Evolutionary conservation across 257 asterid species (phyloP).

Genomic region (Agastache rugosa): DNA sequence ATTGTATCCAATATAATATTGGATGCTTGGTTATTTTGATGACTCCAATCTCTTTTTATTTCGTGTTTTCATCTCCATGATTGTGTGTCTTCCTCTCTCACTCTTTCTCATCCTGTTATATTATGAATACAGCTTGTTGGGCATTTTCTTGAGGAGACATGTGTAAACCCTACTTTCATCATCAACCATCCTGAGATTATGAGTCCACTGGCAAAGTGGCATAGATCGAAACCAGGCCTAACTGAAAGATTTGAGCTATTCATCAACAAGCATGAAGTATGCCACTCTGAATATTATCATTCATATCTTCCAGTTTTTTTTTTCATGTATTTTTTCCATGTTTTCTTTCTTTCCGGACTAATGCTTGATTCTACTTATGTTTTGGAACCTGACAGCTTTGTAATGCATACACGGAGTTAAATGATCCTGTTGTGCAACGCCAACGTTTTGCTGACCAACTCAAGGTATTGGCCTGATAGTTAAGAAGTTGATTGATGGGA

Average conservation of each 20-base stretch:
- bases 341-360: not conserved
- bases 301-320: not conserved
- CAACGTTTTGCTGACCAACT: slow-evolving; percentile 95
- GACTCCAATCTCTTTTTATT: not conserved
- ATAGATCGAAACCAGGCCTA: slow-evolving; percentile 80
- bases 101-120: slow-evolving; percentile 6
- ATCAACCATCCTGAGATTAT: slow-evolving; percentile 97
- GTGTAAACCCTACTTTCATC: slow-evolving; percentile 79
- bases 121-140: slow-evolving; percentile 75
- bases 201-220: slow-evolving; percentile 99
- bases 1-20: not conserved
- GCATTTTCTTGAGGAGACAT: slow-evolving; percentile 90
- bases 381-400: slow-evolving; percentile 56
- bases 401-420: slow-evolving; percentile 96
- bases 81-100: not conserved
- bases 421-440: slow-evolving; percentile 94
- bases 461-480: slow-evolving; percentile 58
- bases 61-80: not conserved
- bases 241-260: slow-evolving; percentile 94
- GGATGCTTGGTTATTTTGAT: not conserved
- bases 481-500: not conserved
- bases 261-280: slow-evolving; percentile 93
- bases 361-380: not conserved
- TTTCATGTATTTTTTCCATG: not conserved
- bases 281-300: not conserved